Evolutionary conservation across 495 filamentous ascomycete genomes (phyloP), one percentile per base, ranked within the genome.

Genomic region (Choiromyces venosus): DNA sequence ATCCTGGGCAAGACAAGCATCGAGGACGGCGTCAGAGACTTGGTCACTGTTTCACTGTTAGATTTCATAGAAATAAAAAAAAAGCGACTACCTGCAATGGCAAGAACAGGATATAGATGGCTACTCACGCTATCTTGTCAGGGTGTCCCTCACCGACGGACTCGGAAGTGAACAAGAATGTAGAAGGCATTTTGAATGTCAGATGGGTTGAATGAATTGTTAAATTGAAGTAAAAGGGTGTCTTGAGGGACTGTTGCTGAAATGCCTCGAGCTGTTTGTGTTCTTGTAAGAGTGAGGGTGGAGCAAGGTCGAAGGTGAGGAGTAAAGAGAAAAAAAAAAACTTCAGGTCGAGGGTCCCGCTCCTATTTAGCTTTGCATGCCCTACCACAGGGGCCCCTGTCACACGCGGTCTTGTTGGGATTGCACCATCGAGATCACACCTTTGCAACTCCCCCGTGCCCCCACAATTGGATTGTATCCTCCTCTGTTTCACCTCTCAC

Each of bases 91-190:
- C 36, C 25, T 14, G 29, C 65, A 42, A 46, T 44, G 40, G 65
- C 67, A 42, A 64, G 70, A 74, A 65, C 44, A 46, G 40, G 67
- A 73, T 46, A 71, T 46, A 71, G 35, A 7, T 69, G 69, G 71
- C 73, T 78, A 84, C 87, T 82, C 83, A 90, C 88, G 92, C 92
- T 83, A 97, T 97, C 90, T 97, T 97, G 86, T 97, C 94, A 75
- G 94, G 93, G 87, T 97, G 94, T 76, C 95, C 95, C 87, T 97
- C 93, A 82, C 94, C 94, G 81, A 99, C 95, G 56, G 93, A 97
- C 86, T 99, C 95, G 84, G 94, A 99, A 84, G 94, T 99, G 91
- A 99, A 99, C 79, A 97, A 90, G 88, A 97, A 98, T 79, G 92
- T 95, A 33, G 74, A 25, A 70, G 65, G 74, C 75, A 77, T 77